phyloP scores from a whole-genome alignment of 2,329 filamentous ascomycete species.

The Phialophora tarda region DNA sequence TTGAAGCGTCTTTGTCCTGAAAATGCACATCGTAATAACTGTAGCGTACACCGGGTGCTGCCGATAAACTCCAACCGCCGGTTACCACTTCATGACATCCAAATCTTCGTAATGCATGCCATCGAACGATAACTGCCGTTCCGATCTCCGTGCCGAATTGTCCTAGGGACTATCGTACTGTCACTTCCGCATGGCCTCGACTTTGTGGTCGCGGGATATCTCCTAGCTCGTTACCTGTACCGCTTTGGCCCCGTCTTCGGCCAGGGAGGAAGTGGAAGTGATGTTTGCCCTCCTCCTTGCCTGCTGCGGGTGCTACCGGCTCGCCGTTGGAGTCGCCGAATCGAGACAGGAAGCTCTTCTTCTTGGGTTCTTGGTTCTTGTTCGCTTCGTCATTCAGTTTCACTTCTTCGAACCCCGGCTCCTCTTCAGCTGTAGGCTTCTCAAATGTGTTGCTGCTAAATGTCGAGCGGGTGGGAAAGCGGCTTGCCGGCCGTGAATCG shows the following conservation, averaged over 20 bases:
- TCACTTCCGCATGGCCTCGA: conserved; percentile 40
- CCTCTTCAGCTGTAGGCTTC: conserved; percentile 60
- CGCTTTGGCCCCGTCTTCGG: conserved; percentile 73
- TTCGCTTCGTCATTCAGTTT: conserved; percentile 76
- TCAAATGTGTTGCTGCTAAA: conserved; percentile 64
- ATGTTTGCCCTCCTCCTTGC: conserved; percentile 49
- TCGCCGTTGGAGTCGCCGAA: conserved; percentile 67
- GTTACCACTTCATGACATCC: conserved; percentile 12
- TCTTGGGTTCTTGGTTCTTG: conserved; percentile 66
- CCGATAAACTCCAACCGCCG: conserved; percentile 18
- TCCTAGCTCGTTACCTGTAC: conserved; percentile 73
- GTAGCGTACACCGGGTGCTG: conserved; percentile 1
- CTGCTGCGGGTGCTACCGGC: conserved; percentile 39
- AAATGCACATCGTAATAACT: conserved; percentile 10
- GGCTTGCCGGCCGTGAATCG: conserved; percentile 72
- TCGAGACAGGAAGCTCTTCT: conserved; percentile 78
- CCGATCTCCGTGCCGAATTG: background rate
- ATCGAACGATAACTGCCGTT: conserved; percentile 26
- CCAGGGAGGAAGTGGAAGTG: conserved; percentile 70
- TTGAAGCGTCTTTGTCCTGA: conserved; percentile 8
- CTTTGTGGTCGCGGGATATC: conserved; percentile 58
- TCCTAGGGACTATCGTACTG: conserved; percentile 29
- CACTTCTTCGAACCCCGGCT: conserved; percentile 78
- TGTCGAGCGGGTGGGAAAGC: conserved; percentile 64
- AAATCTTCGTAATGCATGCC: conserved; percentile 33